Conservation (phyloP, 306 rosid genomes). For the Corylus heterophylla region DNA sequence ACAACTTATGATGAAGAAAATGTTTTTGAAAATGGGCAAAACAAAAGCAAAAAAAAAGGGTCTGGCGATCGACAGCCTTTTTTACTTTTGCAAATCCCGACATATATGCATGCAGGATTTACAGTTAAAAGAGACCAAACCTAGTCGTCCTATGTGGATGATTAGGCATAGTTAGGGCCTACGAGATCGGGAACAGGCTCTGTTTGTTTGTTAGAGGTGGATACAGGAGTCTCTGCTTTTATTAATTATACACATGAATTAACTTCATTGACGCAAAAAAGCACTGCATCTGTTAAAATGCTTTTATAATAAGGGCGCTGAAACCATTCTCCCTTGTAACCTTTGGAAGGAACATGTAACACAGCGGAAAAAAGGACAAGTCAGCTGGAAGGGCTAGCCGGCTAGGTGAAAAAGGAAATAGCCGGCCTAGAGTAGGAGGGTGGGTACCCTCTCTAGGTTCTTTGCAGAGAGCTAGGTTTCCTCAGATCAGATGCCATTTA, state of each 20-base stretch:
- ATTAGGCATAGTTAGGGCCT: background rate
- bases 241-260: background rate
- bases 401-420: conserved; percentile 26
- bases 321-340: conserved; percentile 30
- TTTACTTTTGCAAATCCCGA: conserved; percentile 51
- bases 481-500: conserved; percentile 34
- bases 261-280: conserved; percentile 24
- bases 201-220: background rate
- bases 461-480: conserved; percentile 15
- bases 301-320: conserved; percentile 13
- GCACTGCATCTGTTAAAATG: conserved; percentile 26
- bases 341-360: conserved; percentile 33
- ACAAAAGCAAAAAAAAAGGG: background rate
- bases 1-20: background rate
- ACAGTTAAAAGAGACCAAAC: conserved; percentile 43
- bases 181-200: conserved; percentile 19
- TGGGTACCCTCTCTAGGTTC: background rate
- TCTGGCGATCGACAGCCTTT: conserved; percentile 41
- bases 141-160: conserved; percentile 29
- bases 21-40: background rate
- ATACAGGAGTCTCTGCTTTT: conserved; percentile 8
- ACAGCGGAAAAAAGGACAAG: conserved; percentile 1
- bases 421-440: conserved; percentile 54
- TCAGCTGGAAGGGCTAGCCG: background rate
- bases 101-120: conserved; percentile 20